Conservation (phyloP, 257 asterid genomes). For the Forsythia viridissima region DNA sequence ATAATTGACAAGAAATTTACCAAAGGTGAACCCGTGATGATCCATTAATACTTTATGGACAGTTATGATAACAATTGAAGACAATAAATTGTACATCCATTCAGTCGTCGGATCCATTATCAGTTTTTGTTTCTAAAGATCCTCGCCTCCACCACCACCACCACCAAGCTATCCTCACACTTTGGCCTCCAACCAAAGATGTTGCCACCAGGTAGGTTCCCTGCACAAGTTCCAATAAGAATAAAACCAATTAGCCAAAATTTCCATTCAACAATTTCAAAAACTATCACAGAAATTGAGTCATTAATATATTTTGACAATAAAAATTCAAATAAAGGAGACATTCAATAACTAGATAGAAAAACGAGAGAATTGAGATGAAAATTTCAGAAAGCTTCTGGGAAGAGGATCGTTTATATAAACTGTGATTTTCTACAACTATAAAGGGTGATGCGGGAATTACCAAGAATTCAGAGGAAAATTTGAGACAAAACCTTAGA, state of each 20-base stretch:
- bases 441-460: too few relatives aligned
- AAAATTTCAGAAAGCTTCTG: too few relatives aligned
- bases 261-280: neutral
- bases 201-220: conserved; percentile 15
- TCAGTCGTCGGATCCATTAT: conserved; percentile 95
- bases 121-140: conserved; percentile 21
- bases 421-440: too few relatives aligned
- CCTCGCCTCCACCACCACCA: too few relatives aligned
- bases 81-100: conserved; percentile 94
- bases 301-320: too few relatives aligned
- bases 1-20: conserved; percentile 40
- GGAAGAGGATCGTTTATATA: too few relatives aligned
- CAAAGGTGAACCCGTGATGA: conserved; percentile 92
- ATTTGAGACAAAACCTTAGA: too few relatives aligned
- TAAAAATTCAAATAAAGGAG: too few relatives aligned
- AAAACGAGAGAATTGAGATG: too few relatives aligned
- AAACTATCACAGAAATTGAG: too few relatives aligned
- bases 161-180: conserved; percentile 30
- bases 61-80: conserved; percentile 91
- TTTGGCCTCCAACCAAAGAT: conserved; percentile 41
- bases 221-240: conserved; percentile 24
- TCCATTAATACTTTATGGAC: conserved; percentile 97
- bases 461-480: too few relatives aligned
- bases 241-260: conserved; percentile 7
- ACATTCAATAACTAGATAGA: too few relatives aligned